These are phyloP conservation scores for Kockiozyma suomiensis DNA, from an alignment of 805 yeast species.

Conservation along the genomic window DNA sequence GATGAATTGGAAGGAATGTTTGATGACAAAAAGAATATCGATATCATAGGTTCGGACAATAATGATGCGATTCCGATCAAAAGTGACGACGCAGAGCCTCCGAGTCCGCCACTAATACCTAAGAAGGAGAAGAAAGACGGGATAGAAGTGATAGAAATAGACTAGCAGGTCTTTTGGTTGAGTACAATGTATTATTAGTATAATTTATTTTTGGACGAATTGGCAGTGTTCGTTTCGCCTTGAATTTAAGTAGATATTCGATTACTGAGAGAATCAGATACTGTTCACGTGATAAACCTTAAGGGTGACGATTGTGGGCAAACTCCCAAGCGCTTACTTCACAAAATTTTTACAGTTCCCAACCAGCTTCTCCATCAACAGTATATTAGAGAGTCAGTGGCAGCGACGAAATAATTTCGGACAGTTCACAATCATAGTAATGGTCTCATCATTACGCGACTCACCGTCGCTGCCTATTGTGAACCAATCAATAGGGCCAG, in stretches of 20 bases:
- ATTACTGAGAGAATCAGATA: too few relatives aligned
- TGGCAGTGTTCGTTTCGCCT: too few relatives aligned
- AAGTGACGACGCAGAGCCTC: background rate
- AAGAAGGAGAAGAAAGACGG: background rate
- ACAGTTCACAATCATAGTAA: background rate
- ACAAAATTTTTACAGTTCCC: slow-evolving; percentile 7
- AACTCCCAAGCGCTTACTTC: slow-evolving; percentile 2
- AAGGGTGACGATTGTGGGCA: background rate
- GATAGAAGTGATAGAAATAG: slow-evolving; percentile 1
- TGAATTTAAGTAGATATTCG: too few relatives aligned
- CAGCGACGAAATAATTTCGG: background rate
- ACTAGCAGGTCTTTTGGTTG: background rate
- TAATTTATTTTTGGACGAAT: too few relatives aligned
- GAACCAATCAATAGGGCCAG: background rate
- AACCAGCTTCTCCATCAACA: background rate
- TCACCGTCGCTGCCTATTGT: slow-evolving; percentile 5
- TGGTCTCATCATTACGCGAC: slow-evolving; percentile 15
- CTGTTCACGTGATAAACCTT: background rate
- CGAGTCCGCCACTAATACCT: too few relatives aligned
- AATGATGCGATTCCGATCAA: background rate
- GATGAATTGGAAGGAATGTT: slow-evolving; percentile 26
- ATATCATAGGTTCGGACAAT: slow-evolving; percentile 5
- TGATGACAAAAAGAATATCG: background rate
- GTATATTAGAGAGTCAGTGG: background rate
- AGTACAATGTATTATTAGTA: too few relatives aligned